Evolutionary conservation across 2,329 filamentous ascomycete genomes (phyloP).

Genomic region (Chrysoporthe puriensis): DNA sequence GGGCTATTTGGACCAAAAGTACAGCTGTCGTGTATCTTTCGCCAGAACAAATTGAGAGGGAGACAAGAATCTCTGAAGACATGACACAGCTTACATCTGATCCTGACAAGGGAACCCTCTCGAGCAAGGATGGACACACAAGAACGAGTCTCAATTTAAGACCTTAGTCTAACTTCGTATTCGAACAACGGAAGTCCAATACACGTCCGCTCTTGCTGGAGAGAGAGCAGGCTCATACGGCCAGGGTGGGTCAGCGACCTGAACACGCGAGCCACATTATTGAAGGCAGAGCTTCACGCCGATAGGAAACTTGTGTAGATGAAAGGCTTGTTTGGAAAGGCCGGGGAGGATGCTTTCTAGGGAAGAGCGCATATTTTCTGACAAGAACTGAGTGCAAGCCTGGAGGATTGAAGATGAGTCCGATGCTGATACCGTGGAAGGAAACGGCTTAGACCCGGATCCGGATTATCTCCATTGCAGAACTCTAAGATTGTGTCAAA

Average conservation of each 20-base stretch:
- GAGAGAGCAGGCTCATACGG: background rate
- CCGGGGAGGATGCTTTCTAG: too few relatives aligned
- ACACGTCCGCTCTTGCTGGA: background rate
- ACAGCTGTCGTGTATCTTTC: background rate
- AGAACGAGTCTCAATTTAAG: background rate
- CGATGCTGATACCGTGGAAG: too few relatives aligned
- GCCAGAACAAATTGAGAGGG: background rate
- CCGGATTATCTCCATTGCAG: too few relatives aligned
- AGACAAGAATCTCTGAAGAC: background rate
- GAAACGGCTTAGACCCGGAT: too few relatives aligned
- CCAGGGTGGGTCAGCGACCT: background rate
- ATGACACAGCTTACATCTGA: background rate
- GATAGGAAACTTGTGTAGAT: too few relatives aligned
- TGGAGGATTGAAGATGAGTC: too few relatives aligned
- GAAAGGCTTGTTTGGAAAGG: too few relatives aligned
- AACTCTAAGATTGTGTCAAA: too few relatives aligned
- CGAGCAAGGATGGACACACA: background rate
- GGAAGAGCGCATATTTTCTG: too few relatives aligned
- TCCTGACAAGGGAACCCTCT: background rate
- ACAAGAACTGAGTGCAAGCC: too few relatives aligned
- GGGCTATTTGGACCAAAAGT: background rate
- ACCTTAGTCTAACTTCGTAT: background rate
- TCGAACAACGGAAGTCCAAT: too few relatives aligned
- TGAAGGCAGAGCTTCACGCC: too few relatives aligned
- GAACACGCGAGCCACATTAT: background rate